Evolutionary conservation across 177 flowering plant genomes (phyloP).

Genomic region (Vitis hybrid): DNA sequence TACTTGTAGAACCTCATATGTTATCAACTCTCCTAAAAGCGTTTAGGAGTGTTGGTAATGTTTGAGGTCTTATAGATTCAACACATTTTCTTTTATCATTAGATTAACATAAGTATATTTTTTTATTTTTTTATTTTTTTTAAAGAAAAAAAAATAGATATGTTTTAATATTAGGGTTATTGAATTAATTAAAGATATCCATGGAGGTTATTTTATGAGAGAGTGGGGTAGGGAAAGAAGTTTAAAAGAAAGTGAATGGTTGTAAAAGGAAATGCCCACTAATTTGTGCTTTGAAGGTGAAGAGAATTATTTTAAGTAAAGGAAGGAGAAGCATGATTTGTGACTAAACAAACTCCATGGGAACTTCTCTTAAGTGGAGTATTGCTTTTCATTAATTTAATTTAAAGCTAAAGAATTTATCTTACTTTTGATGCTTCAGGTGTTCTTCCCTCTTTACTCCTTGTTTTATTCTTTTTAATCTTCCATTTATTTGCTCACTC

Average conservation of each 20-base stretch:
- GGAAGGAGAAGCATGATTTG: constrained; percentile 29
- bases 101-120: not conserved
- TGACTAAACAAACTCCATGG: constrained; percentile 39
- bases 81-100: not conserved
- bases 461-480: not conserved
- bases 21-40: too few species aligned
- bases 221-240: constrained; percentile 11
- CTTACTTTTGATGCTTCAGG: constrained; percentile 24
- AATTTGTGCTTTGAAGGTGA: constrained; percentile 15
- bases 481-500: not conserved
- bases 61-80: too few species aligned
- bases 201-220: not conserved
- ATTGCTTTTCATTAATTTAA: constrained; percentile 32
- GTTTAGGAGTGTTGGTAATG: accelerated
- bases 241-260: constrained; percentile 24
- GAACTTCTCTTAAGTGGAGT: constrained; percentile 40
- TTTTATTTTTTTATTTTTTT: too few species aligned
- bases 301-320: constrained; percentile 21
- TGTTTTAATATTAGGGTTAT: too few species aligned
- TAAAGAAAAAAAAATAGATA: too few species aligned
- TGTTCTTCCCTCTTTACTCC: constrained; percentile 17
- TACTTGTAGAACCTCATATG: too few species aligned
- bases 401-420: constrained; percentile 23
- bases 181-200: too few species aligned
- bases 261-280: constrained; percentile 52